Conservation (phyloP, 139 green algal genomes). For the Chlamydomonas sp. region DNA sequence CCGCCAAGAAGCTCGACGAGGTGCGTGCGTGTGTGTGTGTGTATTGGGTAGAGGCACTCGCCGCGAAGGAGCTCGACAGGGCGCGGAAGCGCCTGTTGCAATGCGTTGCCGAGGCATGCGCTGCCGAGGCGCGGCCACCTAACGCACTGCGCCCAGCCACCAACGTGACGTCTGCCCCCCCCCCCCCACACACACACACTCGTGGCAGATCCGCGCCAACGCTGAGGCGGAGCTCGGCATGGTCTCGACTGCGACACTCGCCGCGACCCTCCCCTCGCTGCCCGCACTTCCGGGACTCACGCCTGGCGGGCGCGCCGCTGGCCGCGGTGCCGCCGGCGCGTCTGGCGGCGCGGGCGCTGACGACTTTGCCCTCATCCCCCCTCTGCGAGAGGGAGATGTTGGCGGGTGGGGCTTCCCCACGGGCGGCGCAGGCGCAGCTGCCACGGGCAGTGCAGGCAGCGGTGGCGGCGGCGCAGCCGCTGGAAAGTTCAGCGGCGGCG, state of each 20-base stretch:
- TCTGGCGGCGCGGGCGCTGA: neutral
- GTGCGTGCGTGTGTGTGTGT: no score
- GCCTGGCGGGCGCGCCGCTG: no score
- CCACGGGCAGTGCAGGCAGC: no score
- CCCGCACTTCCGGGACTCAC: conserved; percentile 17
- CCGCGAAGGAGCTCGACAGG: neutral
- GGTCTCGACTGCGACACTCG: conserved; percentile 23
- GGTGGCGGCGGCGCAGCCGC: conserved; percentile 3
- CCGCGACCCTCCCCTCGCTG: conserved; percentile 7
- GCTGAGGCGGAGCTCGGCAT: conserved; percentile 84
- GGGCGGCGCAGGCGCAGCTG: neutral
- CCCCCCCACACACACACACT: no score
- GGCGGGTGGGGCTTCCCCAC: conserved; percentile 34
- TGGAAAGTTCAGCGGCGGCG: conserved; percentile 20
- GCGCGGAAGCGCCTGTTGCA: neutral
- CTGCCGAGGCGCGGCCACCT: no score
- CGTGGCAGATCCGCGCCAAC: no score
- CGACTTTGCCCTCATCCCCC: conserved; percentile 45
- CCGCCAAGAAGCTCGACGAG: conserved; percentile 85
- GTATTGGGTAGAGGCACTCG: conserved; percentile 9
- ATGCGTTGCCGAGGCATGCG: neutral
- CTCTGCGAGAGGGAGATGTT: conserved; percentile 27
- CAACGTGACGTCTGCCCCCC: no score
- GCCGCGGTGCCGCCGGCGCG: no score
- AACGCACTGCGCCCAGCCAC: no score